Base-by-base conservation (phyloP, 306 rosid genomes). In the Cucurbita ficifolia region DNA sequence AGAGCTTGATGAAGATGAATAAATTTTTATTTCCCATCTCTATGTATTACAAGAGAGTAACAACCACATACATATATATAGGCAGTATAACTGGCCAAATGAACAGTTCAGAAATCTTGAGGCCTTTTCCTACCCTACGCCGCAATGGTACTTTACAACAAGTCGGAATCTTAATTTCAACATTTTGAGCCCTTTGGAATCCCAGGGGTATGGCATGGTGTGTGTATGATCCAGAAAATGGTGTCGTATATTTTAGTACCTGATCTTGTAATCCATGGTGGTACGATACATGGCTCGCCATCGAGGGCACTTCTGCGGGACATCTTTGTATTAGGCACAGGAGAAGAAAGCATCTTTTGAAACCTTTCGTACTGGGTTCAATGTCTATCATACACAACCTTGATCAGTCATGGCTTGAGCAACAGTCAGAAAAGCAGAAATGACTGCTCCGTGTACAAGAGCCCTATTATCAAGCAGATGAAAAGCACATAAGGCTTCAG, bases 331-430 rank as follows among this genome's bases (percentile, higher is more conserved):
- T n/a, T 63, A 18, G 72, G 40, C 51, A 51, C 51, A 42, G 50
- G 55, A 78, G 40, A 53, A 78, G 63, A 49, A 4, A 75, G 75
- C 76, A 79, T 61, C 72, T 73, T 59, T 10, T 74, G 75, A 80
- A 75, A 7, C 18, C 59, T 19, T 48, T 72, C 49, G 75, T 59
- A 64, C 38, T 71, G 53, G 45, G 79, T 75, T 70, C 35, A 18
- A 51, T 29, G 22, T 58, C 62, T 76, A 79, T 87, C 86, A 92
- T 83, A 88, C 91, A 83, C 96, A 93, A 51, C 98, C 98, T 84
- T 93, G 98, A 77, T 88, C 98, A 10, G 89, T 90, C 98, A 93
- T 93, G 68, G 98, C 98, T 84, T 93, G 98, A 61, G 96, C 98
- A 77, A 93, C 79, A 42, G 92, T 90, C 79, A 93, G 84, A 84